Evolutionary conservation across 306 rosid genomes (phyloP).

Genomic region (Alnus glutinosa): DNA sequence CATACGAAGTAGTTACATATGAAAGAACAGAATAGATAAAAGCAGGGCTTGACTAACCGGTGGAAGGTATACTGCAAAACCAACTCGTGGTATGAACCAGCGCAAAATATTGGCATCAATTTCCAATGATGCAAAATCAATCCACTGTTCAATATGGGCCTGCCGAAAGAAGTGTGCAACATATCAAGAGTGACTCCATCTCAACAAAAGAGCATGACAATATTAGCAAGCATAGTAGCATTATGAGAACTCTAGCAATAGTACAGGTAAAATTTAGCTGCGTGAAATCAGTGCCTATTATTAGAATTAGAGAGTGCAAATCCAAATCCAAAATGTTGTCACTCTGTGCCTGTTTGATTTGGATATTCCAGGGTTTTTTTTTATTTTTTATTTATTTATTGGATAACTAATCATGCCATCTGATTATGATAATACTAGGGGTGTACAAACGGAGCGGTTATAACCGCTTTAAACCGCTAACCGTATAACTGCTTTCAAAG

Average conservation of each 20-base stretch:
- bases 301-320: not conserved
- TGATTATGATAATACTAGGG: not conserved
- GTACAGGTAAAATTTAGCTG: not conserved
- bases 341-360: not conserved
- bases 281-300: not conserved
- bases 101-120: conserved; percentile 45
- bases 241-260: not conserved
- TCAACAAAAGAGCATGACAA: not conserved
- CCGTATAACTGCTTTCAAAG: no score
- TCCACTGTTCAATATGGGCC: conserved; percentile 86
- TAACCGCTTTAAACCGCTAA: no score
- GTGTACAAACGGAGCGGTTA: no score
- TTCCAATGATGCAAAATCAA: conserved; percentile 71
- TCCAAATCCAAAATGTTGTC: not conserved
- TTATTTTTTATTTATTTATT: not conserved
- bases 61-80: conserved; percentile 46
- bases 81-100: conserved; percentile 51
- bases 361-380: not conserved
- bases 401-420: not conserved
- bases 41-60: conserved; percentile 45
- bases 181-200: not conserved
- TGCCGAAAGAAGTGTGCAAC: conserved; percentile 24
- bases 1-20: not conserved
- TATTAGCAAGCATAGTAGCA: not conserved
- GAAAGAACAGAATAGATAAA: not conserved